Percentiles rank a stretch among this genome's conserved stretches.
Evolutionary conservation across 306 rosid genomes (phyloP).

Genomic region (Inga leiocalycina): DNA sequence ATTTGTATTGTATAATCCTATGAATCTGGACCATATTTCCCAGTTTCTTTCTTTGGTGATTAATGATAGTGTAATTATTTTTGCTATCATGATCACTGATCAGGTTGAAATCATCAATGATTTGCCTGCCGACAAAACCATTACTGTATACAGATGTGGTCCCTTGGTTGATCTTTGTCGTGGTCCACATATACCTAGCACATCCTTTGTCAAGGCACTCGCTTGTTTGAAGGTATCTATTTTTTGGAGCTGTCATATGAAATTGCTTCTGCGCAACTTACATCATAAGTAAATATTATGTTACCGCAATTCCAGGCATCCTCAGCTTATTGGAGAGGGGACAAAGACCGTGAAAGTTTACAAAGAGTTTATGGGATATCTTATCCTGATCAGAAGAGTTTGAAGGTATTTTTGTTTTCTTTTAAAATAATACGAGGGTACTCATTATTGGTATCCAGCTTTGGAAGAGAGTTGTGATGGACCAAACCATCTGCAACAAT

Average conservation of each 20-base stretch:
- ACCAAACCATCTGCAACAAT: conserved; percentile 17
- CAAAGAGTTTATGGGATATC: conserved; percentile 98
- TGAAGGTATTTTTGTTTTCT: conserved; percentile 62
- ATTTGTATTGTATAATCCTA: background rate
- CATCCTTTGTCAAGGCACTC: conserved; percentile 92
- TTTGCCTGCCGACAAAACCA: conserved; percentile 88
- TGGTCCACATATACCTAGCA: conserved; percentile 97
- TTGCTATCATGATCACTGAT: conserved; percentile 50
- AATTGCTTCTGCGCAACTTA: background rate
- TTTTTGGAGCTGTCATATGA: conserved; percentile 12
- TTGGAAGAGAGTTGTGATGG: conserved; percentile 15
- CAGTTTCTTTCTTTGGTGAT: conserved; percentile 20
- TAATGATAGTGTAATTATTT: conserved; percentile 17
- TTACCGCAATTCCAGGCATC: conserved; percentile 75
- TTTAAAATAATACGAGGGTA: background rate
- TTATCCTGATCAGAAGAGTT: conserved; percentile 87
- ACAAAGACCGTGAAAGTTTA: conserved; percentile 87
- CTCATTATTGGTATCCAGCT: background rate
- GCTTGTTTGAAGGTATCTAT: conserved; percentile 80
- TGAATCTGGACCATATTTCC: conserved; percentile 19
- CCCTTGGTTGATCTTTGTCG: conserved; percentile 94
- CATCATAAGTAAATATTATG: conserved; percentile 6
- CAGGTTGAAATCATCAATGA: conserved; percentile 96
- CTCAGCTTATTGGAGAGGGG: conserved; percentile 97
- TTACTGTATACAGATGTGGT: conserved; percentile 97